Base-by-base conservation (phyloP, 2,329 filamentous ascomycete species). In the Aspergillus brunneoviolaceus region DNA sequence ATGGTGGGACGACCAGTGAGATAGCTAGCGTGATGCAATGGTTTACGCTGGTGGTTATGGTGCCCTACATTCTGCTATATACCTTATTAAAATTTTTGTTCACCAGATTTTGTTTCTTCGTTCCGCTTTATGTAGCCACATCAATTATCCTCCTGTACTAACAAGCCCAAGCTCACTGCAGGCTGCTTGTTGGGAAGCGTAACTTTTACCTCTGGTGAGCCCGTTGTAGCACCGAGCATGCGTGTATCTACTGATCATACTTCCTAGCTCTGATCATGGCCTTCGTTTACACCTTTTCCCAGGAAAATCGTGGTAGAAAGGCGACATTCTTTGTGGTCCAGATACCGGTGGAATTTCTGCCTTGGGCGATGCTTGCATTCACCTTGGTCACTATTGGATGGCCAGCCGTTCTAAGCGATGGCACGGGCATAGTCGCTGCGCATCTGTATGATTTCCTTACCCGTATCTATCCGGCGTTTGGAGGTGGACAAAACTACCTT, bases 391-490 rank as follows among this genome's bases (percentile, higher is more conserved):
- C 90, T 72, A 81, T 78, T 5, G 88, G 88, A 11, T 81, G 82
- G 39, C 66, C 75, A 3, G 77, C 77, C 19, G 83, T 90, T 11
- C 72, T 90, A 58, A 70, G 87, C 4, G 87, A 96, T 70, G 75
- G 86, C 4, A 90, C 86, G 35, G 95, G 95, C n/a, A 82, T 99
- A 11, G 65, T 96, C 49, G 91, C 93, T 12, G 93, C 93, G 4
- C 95, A 99, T 74, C 71, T 95, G 21, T 96, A 92, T 76, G 91
- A 98, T 73, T 99, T 98, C 72, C 76, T 97, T 53, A 92, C 90
- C 2, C 85, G 91, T 52, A 83, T 97, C 48, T 98, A 92, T 82
- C 95, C 95, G 5, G 87, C 90, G 58, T 95, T 95, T 72, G 94
- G 92, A 33, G 90, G 91, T 58, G 95, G 95, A 0, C 82, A 81